These are phyloP conservation scores for Quercus phellos DNA, from an alignment of 331 rosid species.

Conservation along the genomic window DNA sequence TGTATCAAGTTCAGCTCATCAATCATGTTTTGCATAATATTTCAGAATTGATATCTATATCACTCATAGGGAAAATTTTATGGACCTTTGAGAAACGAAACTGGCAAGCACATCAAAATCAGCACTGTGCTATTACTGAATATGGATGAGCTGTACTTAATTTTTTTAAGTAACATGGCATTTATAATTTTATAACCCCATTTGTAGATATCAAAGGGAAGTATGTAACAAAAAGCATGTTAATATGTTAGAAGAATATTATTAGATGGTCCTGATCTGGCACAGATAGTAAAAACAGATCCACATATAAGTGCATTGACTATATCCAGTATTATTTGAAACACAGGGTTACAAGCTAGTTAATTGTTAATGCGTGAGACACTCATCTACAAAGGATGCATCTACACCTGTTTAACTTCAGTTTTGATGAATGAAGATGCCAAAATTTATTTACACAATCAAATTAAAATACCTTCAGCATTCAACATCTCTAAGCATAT, in stretches of 20 bases:
- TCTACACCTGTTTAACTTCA: not conserved
- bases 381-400: slow-evolving; percentile 8
- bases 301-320: not conserved
- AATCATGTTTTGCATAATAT: not conserved
- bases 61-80: not conserved
- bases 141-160: not conserved
- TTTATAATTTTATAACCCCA: not conserved
- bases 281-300: not conserved
- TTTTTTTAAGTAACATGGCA: not conserved
- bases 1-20: not conserved
- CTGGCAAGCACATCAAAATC: not conserved
- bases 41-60: not conserved
- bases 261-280: not conserved
- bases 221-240: not conserved
- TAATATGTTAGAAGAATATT: not conserved
- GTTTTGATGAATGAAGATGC: not conserved
- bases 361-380: not conserved
- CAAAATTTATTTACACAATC: not conserved
- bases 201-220: not conserved
- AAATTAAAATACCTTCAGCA: slow-evolving; percentile 53
- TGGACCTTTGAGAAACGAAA: not conserved
- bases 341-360: not conserved
- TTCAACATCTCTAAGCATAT: slow-evolving; percentile 64
- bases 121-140: not conserved
- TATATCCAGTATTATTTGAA: not conserved